Evolutionary conservation across 345 rosid species (phyloP).

Genomic region (Eucalyptus erythrocorys): DNA sequence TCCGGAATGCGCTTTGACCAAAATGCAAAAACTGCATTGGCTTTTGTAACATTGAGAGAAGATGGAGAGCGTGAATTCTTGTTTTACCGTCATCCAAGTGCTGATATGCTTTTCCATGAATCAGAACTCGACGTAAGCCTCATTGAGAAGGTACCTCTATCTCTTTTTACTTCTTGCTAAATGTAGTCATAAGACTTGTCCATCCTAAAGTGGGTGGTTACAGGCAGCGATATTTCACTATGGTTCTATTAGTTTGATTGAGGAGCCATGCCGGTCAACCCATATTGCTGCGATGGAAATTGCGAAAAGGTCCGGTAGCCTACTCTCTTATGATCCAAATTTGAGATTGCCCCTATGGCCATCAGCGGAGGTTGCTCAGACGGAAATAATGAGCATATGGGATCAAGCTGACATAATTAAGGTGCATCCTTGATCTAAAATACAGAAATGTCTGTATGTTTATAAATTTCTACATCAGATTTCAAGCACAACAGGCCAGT

Average conservation of each 20-base stretch:
- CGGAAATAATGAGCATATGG: constrained; percentile 59
- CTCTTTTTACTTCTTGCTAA: not conserved
- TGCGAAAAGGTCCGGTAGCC: constrained; percentile 43
- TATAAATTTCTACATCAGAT: not conserved
- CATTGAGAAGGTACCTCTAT: constrained; percentile 27
- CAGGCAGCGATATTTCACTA: constrained; percentile 56
- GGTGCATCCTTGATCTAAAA: constrained; percentile 12
- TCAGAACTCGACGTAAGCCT: constrained; percentile 40
- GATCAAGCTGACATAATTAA: constrained; percentile 49
- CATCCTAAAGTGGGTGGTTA: not conserved
- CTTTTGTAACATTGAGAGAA: constrained; percentile 42
- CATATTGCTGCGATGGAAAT: constrained; percentile 49
- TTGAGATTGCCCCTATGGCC: constrained; percentile 49
- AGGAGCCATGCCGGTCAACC: constrained; percentile 56
- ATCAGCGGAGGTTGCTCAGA: constrained; percentile 40
- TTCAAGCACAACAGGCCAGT: not conserved
- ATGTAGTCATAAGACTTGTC: not conserved
- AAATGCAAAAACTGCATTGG: constrained; percentile 56
- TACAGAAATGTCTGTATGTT: not conserved
- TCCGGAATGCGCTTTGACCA: constrained; percentile 42
- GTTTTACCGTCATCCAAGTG: constrained; percentile 61
- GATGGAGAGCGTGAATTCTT: constrained; percentile 62
- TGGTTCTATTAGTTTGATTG: constrained; percentile 64
- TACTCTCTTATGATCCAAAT: constrained; percentile 61
- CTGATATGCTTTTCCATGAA: constrained; percentile 53